phyloP scores from a whole-genome alignment of 257 asterid species.

The Solanum clarkiae region DNA sequence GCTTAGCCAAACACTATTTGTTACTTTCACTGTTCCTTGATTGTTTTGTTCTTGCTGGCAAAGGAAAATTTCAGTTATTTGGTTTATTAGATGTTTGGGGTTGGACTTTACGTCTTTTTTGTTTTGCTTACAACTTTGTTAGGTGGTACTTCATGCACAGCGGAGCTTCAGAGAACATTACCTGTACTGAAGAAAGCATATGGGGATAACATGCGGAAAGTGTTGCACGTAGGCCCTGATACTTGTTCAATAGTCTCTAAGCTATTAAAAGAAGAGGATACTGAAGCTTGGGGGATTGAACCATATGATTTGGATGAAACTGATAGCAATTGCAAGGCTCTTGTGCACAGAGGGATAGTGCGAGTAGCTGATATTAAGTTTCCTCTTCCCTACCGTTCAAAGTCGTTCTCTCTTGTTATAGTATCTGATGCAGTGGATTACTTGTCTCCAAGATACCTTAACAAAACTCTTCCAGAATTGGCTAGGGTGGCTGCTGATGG shows the following conservation, averaged over 20 bases:
- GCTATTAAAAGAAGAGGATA: slow-evolving; percentile 64
- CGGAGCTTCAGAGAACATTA: slow-evolving; percentile 48
- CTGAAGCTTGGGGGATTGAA: slow-evolving; percentile 91
- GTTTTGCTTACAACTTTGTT: neutral
- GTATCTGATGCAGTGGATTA: slow-evolving; percentile 83
- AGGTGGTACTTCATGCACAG: slow-evolving; percentile 68
- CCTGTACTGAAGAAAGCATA: slow-evolving; percentile 68
- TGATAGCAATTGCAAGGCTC: slow-evolving; percentile 64
- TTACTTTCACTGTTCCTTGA: neutral
- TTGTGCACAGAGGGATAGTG: slow-evolving; percentile 65
- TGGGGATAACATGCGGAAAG: slow-evolving; percentile 67
- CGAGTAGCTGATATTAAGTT: slow-evolving; percentile 87
- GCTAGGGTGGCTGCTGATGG: slow-evolving; percentile 73
- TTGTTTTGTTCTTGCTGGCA: neutral
- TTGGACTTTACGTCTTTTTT: neutral
- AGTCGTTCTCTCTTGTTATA: slow-evolving; percentile 75
- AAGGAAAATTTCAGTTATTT: neutral
- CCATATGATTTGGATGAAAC: slow-evolving; percentile 74
- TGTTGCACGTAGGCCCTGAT: slow-evolving; percentile 84
- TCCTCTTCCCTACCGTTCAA: slow-evolving; percentile 79
- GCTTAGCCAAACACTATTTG: neutral
- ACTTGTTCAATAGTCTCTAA: slow-evolving; percentile 71
- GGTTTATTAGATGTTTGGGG: neutral
- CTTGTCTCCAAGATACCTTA: slow-evolving; percentile 74
- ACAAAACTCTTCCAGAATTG: slow-evolving; percentile 62